Evolutionary conservation across 1,139 yeast genomes (phyloP).

Genomic region (Taphrina sp.): DNA sequence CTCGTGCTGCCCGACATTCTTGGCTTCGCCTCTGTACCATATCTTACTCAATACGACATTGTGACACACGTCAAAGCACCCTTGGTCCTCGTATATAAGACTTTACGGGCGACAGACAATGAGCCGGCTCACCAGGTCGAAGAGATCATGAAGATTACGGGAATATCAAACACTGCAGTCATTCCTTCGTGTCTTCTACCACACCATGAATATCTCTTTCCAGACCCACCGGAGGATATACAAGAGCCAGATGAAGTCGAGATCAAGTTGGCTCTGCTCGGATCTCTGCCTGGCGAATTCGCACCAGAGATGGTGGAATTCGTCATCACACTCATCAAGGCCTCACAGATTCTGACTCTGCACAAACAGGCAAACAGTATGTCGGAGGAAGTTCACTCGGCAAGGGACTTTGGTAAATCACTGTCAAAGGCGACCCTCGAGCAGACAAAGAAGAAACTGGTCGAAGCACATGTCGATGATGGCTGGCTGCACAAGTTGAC

Average conservation of each 20-base stretch:
- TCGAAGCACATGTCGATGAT: constrained; percentile 28
- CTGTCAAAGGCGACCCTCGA: constrained; percentile 13
- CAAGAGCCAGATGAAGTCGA: constrained; percentile 3
- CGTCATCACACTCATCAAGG: constrained; percentile 16
- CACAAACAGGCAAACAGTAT: constrained; percentile 30
- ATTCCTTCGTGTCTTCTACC: constrained; percentile 25
- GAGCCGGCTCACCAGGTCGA: constrained; percentile 1
- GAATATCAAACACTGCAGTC: constrained; percentile 8
- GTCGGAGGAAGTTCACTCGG: constrained; percentile 13
- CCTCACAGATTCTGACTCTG: constrained; percentile 18
- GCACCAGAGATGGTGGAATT: constrained; percentile 20
- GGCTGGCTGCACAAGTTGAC: constrained; percentile 24
- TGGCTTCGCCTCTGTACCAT: constrained; percentile 21
- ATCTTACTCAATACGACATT: constrained; percentile 20
- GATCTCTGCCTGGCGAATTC: constrained; percentile 17
- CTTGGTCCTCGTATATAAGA: neutral
- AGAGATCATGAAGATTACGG: constrained; percentile 10
- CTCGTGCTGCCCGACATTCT: constrained; percentile 17
- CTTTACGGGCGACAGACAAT: neutral
- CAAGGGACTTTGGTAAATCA: constrained; percentile 8
- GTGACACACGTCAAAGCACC: constrained; percentile 20
- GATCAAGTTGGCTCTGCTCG: constrained; percentile 24
- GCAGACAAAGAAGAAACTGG: constrained; percentile 25
- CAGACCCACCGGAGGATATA: constrained; percentile 8
- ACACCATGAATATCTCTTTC: constrained; percentile 22